Evolutionary conservation across 2,329 filamentous ascomycete genomes (phyloP), one percentile per base, ranked within the genome.

Genomic region (Geosmithia flava): DNA sequence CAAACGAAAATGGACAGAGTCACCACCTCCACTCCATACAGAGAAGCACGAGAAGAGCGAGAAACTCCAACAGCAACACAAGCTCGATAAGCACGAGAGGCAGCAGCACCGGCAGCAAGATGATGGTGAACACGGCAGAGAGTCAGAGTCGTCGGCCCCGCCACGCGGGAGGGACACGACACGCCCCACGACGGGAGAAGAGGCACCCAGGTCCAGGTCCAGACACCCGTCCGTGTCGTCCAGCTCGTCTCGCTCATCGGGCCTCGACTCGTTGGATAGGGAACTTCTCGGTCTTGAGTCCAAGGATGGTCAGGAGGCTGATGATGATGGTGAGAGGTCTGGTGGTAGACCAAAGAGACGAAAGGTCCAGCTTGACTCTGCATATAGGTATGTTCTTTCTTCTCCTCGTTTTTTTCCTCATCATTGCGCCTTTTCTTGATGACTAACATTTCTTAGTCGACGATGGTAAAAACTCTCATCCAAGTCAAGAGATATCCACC

Each of bases 221-320:
- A 42, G 46, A 3, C 13, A 30, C n/a, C 41, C 46, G 4, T 50
- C 49, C 1, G 37, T 45, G 8, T 43, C 42, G 19, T 41, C 42
- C 23, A 20, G 19, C 16, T 48, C 46, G 15, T 49, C 49, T 7
- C 43, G 41, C 16, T 48, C 49, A 3, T 51, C 49, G 5, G 42
- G 48, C 3, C 46, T 52, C 19, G 47, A 52, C 17, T 52, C 51
- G 3, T 29, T 52, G 1, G 51, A 52, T 2, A 37, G 20, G 1
- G 49, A 48, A 13, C 46, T 52, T 5, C 47, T 52, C 0, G 48
- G 48, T 8, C 33, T 46, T 33, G 33, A 48, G 37, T 15, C 41
- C 30, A 39, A 46, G n/a, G 44, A 47, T 1, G 27, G 23, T 27
- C 23, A 42, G 13, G 23, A 29, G n/a, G 33, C 5, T 13, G 33